Base-by-base conservation (phyloP, 2,329 filamentous ascomycete genomes). In the Ascochyta koolunga region DNA sequence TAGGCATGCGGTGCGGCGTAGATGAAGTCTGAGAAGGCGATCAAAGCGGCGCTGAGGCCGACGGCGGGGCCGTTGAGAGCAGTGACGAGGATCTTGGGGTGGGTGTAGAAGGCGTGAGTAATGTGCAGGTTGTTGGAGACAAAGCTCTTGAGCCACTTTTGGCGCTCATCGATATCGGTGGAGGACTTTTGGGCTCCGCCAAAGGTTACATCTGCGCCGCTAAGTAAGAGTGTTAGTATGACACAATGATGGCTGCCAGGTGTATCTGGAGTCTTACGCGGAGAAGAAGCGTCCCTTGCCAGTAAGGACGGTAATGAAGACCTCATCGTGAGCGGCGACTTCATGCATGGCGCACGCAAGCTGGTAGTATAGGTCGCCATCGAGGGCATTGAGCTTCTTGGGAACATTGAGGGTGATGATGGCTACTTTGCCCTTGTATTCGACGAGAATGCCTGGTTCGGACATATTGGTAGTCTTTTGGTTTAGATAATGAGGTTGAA, bases 11-110 rank as follows among this genome's bases (percentile, higher is more conserved):
- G 92, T 0, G 89, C 82, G 4, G 70, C 87, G 81, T 98, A 98
- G 73, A 98, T 85, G 79, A 98, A 98, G 80, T 98, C 95, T 21
- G 90, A 90, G 74, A 91, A 89, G 24, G 87, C 88, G 53, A 91
- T 80, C 0, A 98, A 78, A 0, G 93, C 93, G 0, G 93, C 95
- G 2, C 89, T 90, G 27, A 98, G 87, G 5, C 95, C 95, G 47
- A 99, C 83, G 10, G 87, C 92, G 5, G 95, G 95, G 3, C 93
- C 95, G 78, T 98, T 98, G 62, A 98, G 87, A 0, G 91, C 95
- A 0, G 88, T 88, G 56, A 98, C 84, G 21, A 98, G 89, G 76
- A 98, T 89, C 79, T 98, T 97, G 66, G 92, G 90, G 78, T 98
- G 95, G 13, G 87, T 88, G 80, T 95, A 93, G 80, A 98, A 96